A percentile compares a stretch with the other conserved stretches of the same genome.
Evolutionary conservation across 1,284 basidiomycete genomes (phyloP).

Genomic region (Moesziomyces parantarcticus): DNA sequence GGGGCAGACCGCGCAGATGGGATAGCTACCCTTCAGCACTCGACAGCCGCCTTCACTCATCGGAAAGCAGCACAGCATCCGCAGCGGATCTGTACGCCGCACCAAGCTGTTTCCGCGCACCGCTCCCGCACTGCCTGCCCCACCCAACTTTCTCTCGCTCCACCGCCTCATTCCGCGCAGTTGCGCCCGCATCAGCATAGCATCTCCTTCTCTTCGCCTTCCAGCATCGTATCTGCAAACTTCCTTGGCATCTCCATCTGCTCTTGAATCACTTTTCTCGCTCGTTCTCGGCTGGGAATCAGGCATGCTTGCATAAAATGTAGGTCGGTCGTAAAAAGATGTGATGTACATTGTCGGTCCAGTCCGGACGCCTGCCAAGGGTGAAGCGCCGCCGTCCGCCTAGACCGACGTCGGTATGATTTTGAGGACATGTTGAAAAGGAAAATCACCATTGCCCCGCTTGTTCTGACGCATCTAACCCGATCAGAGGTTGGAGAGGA

Average conservation of each 20-base stretch:
- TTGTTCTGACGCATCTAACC: background rate
- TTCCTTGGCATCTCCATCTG: too few relatives aligned
- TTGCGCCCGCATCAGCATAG: background rate
- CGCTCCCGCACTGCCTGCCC: constrained; percentile 21
- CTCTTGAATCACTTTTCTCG: too few relatives aligned
- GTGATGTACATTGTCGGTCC: constrained; percentile 37
- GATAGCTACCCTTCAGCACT: too few relatives aligned
- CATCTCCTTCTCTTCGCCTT: too few relatives aligned
- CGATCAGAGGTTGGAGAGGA: constrained; percentile 59
- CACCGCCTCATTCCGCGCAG: background rate
- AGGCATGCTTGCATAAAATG: constrained; percentile 35
- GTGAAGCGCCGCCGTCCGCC: background rate
- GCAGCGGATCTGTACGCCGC: constrained; percentile 19
- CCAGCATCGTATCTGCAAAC: background rate
- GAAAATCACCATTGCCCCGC: too few relatives aligned
- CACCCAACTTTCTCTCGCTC: constrained; percentile 15
- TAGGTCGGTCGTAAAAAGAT: constrained; percentile 16
- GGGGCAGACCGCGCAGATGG: too few relatives aligned
- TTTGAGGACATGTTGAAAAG: background rate
- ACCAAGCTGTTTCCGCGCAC: constrained; percentile 32
- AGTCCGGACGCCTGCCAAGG: background rate
- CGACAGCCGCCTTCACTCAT: too few relatives aligned
- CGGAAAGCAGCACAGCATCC: too few relatives aligned
- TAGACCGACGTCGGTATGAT: constrained; percentile 18
- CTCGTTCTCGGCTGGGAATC: constrained; percentile 14